A percentile compares a stretch with the other conserved stretches of the same genome.
These are phyloP conservation scores for Adenanthera pavonina DNA, from an alignment of 306 rosid genomes.

Conservation along the genomic window DNA sequence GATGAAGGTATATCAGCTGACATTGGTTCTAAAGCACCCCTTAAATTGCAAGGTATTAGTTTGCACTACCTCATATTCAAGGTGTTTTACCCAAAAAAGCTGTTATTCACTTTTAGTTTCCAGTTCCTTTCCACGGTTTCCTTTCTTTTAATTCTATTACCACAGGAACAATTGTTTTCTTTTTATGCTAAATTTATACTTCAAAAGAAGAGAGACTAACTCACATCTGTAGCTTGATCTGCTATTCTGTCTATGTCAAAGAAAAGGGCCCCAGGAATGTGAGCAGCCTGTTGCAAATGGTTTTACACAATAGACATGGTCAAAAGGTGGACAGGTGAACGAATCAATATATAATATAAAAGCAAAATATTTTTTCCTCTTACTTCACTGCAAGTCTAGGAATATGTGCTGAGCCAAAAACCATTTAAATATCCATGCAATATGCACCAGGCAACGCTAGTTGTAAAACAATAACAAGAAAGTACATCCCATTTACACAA, in stretches of 20 bases:
- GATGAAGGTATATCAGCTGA: slow-evolving; percentile 26
- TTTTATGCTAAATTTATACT: background rate
- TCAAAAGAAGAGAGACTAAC: slow-evolving; percentile 41
- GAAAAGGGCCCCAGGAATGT: slow-evolving; percentile 96
- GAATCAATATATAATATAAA: too few species aligned
- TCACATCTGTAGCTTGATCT: slow-evolving; percentile 75
- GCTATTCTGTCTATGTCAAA: slow-evolving; percentile 92
- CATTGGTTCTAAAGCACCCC: background rate
- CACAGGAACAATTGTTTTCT: background rate
- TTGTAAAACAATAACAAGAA: background rate
- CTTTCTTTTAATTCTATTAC: background rate
- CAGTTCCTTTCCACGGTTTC: background rate
- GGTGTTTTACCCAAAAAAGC: background rate
- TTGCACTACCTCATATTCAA: background rate
- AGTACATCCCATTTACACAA: slow-evolving; percentile 17
- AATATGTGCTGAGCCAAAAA: too few species aligned
- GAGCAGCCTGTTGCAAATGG: slow-evolving; percentile 79
- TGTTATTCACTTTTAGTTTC: background rate
- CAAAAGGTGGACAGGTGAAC: slow-evolving; percentile 1
- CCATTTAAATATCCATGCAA: too few species aligned
- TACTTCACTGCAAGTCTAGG: too few species aligned
- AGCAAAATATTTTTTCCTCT: too few species aligned
- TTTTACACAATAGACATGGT: slow-evolving; percentile 13
- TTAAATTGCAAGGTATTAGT: slow-evolving; percentile 27
- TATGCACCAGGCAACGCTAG: too few species aligned